Evolutionary conservation across 352 stramenopile species (phyloP).

Genomic region (Globisporangium paroecandrum): DNA sequence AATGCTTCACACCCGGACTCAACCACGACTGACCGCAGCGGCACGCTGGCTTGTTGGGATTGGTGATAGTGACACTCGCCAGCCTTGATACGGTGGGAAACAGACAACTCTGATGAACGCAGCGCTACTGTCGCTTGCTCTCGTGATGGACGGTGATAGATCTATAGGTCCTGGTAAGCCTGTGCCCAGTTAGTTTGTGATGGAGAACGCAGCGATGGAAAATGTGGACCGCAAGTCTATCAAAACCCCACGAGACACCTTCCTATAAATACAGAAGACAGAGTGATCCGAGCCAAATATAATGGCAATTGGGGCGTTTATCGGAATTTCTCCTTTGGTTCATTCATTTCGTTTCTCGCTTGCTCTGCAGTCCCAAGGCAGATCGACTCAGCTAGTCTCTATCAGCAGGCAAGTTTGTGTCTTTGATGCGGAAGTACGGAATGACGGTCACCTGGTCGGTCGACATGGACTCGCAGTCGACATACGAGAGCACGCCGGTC

Average conservation of each 20-base stretch:
- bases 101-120: neutral
- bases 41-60: conserved; percentile 18
- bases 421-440: conserved; percentile 9
- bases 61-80: neutral
- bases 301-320: neutral
- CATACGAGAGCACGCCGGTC: neutral
- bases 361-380: neutral
- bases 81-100: neutral
- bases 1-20: conserved; percentile 55
- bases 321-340: neutral
- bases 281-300: neutral
- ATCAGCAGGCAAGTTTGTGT: neutral
- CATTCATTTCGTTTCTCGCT: neutral
- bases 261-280: neutral
- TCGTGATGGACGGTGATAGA: neutral
- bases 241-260: neutral
- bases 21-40: conserved; percentile 71
- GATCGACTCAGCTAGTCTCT: neutral
- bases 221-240: neutral
- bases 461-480: neutral
- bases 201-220: neutral
- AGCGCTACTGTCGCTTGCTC: neutral
- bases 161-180: neutral
- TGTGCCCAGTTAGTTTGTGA: neutral
- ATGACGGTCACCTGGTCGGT: conserved; percentile 3